These are phyloP conservation scores for Phytomonas francai DNA, from an alignment of 208 protist species.

Conservation along the genomic window DNA sequence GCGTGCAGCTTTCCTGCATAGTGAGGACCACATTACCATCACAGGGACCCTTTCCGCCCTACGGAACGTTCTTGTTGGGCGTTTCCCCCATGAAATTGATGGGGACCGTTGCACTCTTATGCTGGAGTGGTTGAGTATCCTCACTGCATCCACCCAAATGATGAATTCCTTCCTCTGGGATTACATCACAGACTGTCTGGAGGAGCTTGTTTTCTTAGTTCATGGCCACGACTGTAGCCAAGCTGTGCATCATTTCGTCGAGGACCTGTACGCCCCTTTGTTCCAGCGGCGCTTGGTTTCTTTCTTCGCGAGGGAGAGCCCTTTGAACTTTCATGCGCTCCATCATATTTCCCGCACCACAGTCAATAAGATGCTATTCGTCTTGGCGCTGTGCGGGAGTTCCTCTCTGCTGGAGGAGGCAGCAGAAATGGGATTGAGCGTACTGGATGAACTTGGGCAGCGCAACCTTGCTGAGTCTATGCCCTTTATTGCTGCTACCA, in stretches of 20 bases:
- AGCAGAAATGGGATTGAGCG: conserved; percentile 29
- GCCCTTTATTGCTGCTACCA: background rate
- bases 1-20: conserved; percentile 24
- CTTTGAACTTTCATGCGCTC: conserved; percentile 37
- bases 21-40: conserved; percentile 53
- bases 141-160: conserved; percentile 22
- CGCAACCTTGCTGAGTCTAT: background rate
- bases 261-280: conserved; percentile 34
- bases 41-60: conserved; percentile 43
- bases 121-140: conserved; percentile 45
- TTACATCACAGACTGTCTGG: conserved; percentile 31
- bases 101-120: conserved; percentile 53
- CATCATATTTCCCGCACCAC: conserved; percentile 28
- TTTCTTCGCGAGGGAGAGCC: conserved; percentile 45
- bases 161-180: conserved; percentile 63
- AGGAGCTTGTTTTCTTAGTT: conserved; percentile 32
- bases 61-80: conserved; percentile 41
- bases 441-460: conserved; percentile 13
- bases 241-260: conserved; percentile 36
- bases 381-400: conserved; percentile 45
- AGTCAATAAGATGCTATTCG: conserved; percentile 39
- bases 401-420: conserved; percentile 29
- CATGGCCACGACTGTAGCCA: conserved; percentile 40
- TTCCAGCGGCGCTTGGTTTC: conserved; percentile 30
- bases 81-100: conserved; percentile 20